Base-by-base conservation (phyloP, 164 flowering plant genomes). In the Stephania yunnanensis region DNA sequence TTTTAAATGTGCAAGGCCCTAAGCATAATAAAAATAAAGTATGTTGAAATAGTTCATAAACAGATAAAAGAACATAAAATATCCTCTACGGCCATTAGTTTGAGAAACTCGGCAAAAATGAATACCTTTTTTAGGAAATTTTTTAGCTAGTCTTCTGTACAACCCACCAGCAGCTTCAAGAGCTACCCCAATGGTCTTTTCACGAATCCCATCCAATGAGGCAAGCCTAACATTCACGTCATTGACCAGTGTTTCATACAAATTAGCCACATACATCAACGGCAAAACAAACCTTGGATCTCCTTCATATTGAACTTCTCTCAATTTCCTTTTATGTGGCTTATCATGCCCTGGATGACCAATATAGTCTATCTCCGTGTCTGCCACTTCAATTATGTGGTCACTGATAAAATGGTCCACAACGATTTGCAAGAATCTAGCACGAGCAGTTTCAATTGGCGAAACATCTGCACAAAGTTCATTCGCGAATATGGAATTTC, bases 91-190 rank as follows among this genome's bases (percentile, higher is more conserved):
- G 30, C 11, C 19, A 31, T 44, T 53, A 29, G 25, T 46, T 12
- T 12, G n/a, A 25, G 75, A 15, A 13, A 46, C 31, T 19, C 42
- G 31, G 72, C 36, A 46, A 74, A 58, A 17, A 58, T 55, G 64
- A 58, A 7, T 83, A 93, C 99, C 99, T 89, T 88, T 90, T 66
- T 86, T 89, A 7, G 99, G 99, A 81, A 90, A 96, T 75, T 89
- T 94, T 80, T 90, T 90, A 7, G 97, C 89, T 52, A 94, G 90
- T 82, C 82, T 89, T 86, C 98, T 87, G 68, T 96, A 94, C 87
- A 94, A 83, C 65, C 99, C 99, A 79, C 99, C 99, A 81, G 99
- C 93, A 55, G 97, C 98, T 84, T 96, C 99, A 82, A 96, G 98
- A 50, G 99, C 97, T 45, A 96, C 94, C 19, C 98, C 97, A 75